phyloP scores from a whole-genome alignment of 139 green algal genomes.

The Chlorella sp. region DNA sequence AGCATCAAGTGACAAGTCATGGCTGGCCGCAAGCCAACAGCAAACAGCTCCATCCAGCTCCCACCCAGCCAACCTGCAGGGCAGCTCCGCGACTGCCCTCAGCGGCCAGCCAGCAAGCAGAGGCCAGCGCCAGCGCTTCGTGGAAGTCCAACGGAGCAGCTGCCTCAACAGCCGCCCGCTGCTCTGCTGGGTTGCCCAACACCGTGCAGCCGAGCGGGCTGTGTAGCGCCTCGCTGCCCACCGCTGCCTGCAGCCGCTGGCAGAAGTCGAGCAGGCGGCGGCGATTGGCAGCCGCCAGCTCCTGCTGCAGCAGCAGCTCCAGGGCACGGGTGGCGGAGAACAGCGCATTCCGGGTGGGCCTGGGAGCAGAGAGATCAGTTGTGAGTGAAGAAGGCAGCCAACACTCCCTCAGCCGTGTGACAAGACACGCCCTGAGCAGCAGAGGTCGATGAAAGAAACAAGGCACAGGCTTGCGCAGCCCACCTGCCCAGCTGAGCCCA shows the following conservation, averaged over 20 bases:
- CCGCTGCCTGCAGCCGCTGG: conserved; percentile 7
- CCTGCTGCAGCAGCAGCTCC: conserved; percentile 43
- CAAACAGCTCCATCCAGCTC: no score
- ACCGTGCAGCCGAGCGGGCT: not conserved
- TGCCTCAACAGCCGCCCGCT: not conserved
- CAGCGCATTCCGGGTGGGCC: conserved; percentile 33
- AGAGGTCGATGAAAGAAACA: no score
- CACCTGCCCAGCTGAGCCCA: conserved; percentile 53
- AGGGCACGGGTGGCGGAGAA: conserved; percentile 43
- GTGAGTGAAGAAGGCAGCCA: not conserved
- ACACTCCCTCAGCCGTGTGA: no score
- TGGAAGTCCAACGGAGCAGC: not conserved
- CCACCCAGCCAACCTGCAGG: conserved; percentile 14
- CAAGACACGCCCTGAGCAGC: no score
- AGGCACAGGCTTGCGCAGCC: not conserved
- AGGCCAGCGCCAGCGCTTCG: conserved; percentile 7
- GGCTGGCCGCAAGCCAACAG: no score
- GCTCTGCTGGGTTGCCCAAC: not conserved
- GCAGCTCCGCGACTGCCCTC: not conserved
- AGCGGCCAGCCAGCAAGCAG: conserved; percentile 14
- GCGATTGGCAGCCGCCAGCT: conserved; percentile 24
- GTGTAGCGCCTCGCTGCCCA: not conserved
- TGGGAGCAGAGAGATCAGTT: not conserved
- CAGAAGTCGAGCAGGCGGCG: conserved; percentile 28
- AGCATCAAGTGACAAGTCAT: no score